phyloP scores from a whole-genome alignment of 2,329 filamentous ascomycete genomes.

The Parastagonospora avenae region DNA sequence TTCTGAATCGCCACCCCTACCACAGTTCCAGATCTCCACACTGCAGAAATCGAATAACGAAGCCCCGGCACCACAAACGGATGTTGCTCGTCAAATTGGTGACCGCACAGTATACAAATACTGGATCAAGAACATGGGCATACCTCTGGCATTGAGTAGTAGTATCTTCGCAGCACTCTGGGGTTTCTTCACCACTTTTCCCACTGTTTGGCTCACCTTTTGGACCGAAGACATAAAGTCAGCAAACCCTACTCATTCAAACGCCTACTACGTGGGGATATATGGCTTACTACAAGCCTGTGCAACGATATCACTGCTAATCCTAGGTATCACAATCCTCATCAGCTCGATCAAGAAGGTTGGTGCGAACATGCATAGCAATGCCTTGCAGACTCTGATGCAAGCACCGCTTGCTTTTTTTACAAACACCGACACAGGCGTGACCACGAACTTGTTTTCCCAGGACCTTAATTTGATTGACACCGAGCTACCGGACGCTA shows the following conservation, averaged over 20 bases:
- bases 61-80: not conserved
- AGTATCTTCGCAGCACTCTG: conserved; percentile 7
- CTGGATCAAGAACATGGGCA: conserved; percentile 14
- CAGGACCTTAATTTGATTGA: conserved; percentile 52
- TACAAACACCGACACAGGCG: conserved; percentile 17
- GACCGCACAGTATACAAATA: conserved; percentile 18
- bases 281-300: conserved; percentile 15
- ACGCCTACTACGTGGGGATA: conserved; percentile 14
- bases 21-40: no score
- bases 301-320: conserved; percentile 9
- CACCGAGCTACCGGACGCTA: conserved; percentile 38
- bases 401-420: conserved; percentile 16
- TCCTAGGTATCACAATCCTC: conserved; percentile 25
- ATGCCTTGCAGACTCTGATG: conserved; percentile 42
- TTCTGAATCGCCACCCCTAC: no score
- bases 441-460: conserved; percentile 22
- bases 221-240: conserved; percentile 10
- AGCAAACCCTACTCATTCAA: conserved; percentile 2
- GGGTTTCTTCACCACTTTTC: conserved; percentile 17
- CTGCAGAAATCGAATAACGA: no score
- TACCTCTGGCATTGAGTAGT: not conserved
- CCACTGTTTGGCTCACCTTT: conserved; percentile 15
- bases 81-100: conserved; percentile 9
- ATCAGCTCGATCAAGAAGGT: conserved; percentile 34
- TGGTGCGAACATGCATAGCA: conserved; percentile 53